Evolutionary conservation across 2,329 filamentous ascomycete species (phyloP), one percentile per base, ranked within the genome.

Genomic region (Sordariomycetes sp.): DNA sequence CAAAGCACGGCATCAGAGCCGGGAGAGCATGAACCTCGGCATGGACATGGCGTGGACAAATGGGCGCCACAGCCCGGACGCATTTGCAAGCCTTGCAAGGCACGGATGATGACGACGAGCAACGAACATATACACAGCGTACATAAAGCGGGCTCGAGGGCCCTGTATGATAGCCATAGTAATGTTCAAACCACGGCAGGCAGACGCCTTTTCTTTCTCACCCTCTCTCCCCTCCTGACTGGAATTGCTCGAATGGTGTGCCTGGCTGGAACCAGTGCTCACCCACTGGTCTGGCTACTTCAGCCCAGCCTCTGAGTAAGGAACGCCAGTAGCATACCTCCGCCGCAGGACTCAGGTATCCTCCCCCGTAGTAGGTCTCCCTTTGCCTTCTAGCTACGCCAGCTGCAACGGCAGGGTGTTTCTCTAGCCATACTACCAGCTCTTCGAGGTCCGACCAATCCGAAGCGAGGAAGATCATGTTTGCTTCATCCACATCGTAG

Each of bases 41-140:
- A 66, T 75, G 54, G 74, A 75, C 36, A 71, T 78, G 64, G 68
- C 72, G 30, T 78, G 73, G 73, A 67, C 66, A 46, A 80, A 79
- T 46, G 83, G 83, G 8, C 65, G 83, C 27, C 82, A 87, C 49
- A 86, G 82, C 46, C 83, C 83, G 4, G 83, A 88, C 55, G 83
- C 83, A 11, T 88, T 87, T 66, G 76, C 82, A 3, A 83, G 79
- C 33, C 61, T 88, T 28, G 14, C n/a, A 28, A 63, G 71, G 43
- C 68, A 72, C 47, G 58, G 53, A 49, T 68, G 46, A 59, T 28
- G 35, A 31, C 29, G 17, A 16, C 8, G 33, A 35, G n/a, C 25
- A 8, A 27, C 12, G 25, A 7, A 27, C 12, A 27, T n/a, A 28
- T 11, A 9, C 17, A 28, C 17, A 28, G n/a, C 12, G 23, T 25